phyloP scores from a whole-genome alignment of 1,139 yeast genomes.

The Candida pseudocylindracea region DNA sequence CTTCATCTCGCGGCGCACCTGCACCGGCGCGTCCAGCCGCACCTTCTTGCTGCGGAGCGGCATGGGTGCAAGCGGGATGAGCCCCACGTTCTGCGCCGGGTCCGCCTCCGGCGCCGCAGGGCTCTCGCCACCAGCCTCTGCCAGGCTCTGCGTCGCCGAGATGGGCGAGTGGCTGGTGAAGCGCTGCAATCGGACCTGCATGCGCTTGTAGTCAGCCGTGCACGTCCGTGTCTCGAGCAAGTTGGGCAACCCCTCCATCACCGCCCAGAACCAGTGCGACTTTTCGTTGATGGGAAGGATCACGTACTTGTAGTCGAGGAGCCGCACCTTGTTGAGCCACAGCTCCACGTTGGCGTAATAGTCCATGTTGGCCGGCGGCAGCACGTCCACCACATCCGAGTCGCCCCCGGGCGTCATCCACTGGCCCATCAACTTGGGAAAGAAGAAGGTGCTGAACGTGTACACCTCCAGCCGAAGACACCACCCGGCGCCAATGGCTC shows the following conservation, averaged over 20 bases:
- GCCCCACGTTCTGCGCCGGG: too few relatives aligned
- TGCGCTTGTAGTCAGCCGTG: too few relatives aligned
- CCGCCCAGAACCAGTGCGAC: slow-evolving; percentile 77
- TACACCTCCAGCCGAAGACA: slow-evolving; percentile 16
- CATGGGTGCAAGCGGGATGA: too few relatives aligned
- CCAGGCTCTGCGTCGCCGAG: too few relatives aligned
- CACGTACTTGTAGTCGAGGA: slow-evolving; percentile 36
- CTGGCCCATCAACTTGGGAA: slow-evolving; percentile 28
- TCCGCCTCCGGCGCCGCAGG: too few relatives aligned
- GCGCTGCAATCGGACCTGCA: too few relatives aligned
- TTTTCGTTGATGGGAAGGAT: slow-evolving; percentile 68
- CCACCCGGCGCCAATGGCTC: slow-evolving; percentile 8
- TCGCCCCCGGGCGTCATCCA: slow-evolving; percentile 1
- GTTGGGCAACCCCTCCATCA: slow-evolving; percentile 26
- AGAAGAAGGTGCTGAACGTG: slow-evolving; percentile 73
- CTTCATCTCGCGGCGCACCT: too few relatives aligned
- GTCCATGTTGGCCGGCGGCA: slow-evolving; percentile 4
- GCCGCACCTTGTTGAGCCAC: slow-evolving; percentile 59
- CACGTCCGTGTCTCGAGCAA: slow-evolving; percentile 5
- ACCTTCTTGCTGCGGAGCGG: too few relatives aligned
- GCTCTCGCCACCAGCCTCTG: too few relatives aligned
- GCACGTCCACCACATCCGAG: too few relatives aligned
- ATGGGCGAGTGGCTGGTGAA: too few relatives aligned
- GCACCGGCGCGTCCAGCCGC: too few relatives aligned
- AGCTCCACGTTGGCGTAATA: slow-evolving; percentile 45